A percentile compares a stretch with the other conserved stretches of the same genome.
Conservation (phyloP, 2,329 filamentous ascomycete genomes). For the Cercospora zeae-maydis region DNA sequence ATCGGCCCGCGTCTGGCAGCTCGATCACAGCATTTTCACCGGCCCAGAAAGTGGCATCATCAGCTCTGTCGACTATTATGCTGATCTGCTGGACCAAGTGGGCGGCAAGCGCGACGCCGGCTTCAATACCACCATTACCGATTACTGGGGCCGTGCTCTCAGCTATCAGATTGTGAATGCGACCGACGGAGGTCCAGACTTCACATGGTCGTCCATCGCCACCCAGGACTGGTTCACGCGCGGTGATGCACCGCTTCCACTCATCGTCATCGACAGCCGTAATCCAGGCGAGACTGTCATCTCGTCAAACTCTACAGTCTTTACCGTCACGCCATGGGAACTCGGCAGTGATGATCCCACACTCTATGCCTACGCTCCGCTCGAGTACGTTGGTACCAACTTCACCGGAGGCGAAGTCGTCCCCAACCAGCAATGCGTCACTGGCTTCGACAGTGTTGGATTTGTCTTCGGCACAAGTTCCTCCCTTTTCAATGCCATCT, state of each 20-base stretch:
- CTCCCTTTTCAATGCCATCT: constrained; percentile 75
- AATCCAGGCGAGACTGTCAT: constrained; percentile 60
- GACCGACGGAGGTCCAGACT: constrained; percentile 66
- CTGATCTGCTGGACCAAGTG: constrained; percentile 57
- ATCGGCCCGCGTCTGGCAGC: constrained; percentile 55
- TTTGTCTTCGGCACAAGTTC: constrained; percentile 84
- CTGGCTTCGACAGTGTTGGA: constrained; percentile 77
- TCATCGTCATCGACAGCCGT: constrained; percentile 68
- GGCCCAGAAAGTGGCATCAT: constrained; percentile 54
- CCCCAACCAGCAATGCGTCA: constrained; percentile 63
- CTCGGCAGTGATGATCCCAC: constrained; percentile 74
- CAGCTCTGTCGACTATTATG: constrained; percentile 60
- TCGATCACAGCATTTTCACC: constrained; percentile 59
- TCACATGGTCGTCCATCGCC: constrained; percentile 79
- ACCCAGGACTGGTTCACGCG: constrained; percentile 58
- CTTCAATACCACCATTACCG: constrained; percentile 71
- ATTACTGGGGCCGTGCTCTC: constrained; percentile 79
- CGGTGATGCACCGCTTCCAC: constrained; percentile 66
- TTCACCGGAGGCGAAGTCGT: constrained; percentile 57
- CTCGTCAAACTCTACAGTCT: constrained; percentile 68
- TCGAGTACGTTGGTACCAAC: constrained; percentile 68
- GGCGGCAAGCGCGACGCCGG: constrained; percentile 59
- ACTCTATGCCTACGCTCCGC: constrained; percentile 66
- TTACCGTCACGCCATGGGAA: constrained; percentile 76
- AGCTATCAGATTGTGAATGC: constrained; percentile 81